Evolutionary conservation across 345 rosid species (phyloP), one percentile per base, ranked within the genome.

Genomic region (Lepidium didymum): DNA sequence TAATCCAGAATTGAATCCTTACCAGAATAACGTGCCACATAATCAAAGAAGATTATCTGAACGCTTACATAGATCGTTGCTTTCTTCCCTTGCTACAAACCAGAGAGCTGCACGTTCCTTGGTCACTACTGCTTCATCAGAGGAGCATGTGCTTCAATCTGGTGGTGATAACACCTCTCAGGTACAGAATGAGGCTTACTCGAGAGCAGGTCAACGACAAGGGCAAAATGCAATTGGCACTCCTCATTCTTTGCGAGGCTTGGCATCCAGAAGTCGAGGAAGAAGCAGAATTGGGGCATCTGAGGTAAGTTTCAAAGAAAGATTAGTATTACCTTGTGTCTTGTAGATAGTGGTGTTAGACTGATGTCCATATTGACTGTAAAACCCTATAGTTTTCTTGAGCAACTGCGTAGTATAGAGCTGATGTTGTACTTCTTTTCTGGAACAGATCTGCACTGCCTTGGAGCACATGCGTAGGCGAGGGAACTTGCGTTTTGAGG

Each of bases 381-480:
- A 46, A 56, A 69, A 46, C 7, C 3, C 3, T 62, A 9, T 57
- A 40, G 43, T 8, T 50, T 59, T 59, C 44, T 40, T 44, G 43
- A 37, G 31, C 10, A 31, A 60, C 8, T 46, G 37, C 12, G 7
- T 23, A 10, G 31, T 34, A 3, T 51, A 61, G 21, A 67, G 16
- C 76, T 85, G 60, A 82, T 27, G 25, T 5, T 69, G 34, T 62
- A 16, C 60, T 67, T 67, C 51, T 54, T 15, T 34, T 46, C 70
- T 66, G 62, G 60, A 78, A 84, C 75, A 90, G 89, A 74, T 92
- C 64, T 88, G 91, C 42, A 83, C 69, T 80, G 84, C 85, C 78
- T 73, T 90, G 89, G 96, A 86, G 73, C 83, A 87, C 40, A 84
- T 92, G 91, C 96, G 88, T 12, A 80, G 96, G 75, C 87, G 88